Base-by-base conservation (phyloP, 768 basidiomycete species). In the Sporobolomyces pararoseus region DNA sequence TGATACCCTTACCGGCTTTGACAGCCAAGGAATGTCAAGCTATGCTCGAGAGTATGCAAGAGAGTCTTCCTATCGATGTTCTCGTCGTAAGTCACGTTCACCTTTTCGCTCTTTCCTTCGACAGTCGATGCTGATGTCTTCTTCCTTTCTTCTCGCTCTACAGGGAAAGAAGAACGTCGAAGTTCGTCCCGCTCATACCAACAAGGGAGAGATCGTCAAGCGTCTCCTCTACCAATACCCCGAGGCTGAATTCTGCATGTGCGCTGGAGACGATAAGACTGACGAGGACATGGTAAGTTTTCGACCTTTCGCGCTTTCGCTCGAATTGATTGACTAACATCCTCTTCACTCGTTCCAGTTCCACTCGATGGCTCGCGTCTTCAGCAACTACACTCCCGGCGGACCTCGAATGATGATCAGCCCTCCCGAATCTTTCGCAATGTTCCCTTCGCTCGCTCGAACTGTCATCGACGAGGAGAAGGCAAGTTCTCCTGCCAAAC, bases 171-270 rank as follows among this genome's bases (percentile, higher is more conserved):
- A 97, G 86, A 97, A 97, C 79, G 83, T 99, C 51, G 95, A 99
- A 82, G 94, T 97, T 27, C 86, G 95, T 69, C 95, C 93, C 6
- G 84, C 94, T 37, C 92, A 93, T 2, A 87, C 97, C 68, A 97
- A 96, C 85, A 98, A 99, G 86, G 95, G 95, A 61, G 95, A 98
- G 82, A 97, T 98, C 77, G 94, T 97, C 77, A 94, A 94, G 83
- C 84, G 92, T 53, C 87, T 98, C 68, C 78, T 96, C 65, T 98
- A 94, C 84, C 82, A 87, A 79, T 88, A 97, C 83, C 90, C 94
- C 3, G 91, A 95, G 68, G 87, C 91, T 52, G 91, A 96, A 78
- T 93, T 97, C 77, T 84, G 97, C 79, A 95, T 97, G 82, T 99
- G 95, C 78, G 95, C 94, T 2, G 95, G 95, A 52, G 95, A 99